These are phyloP conservation scores for Cytidiella melzeri DNA, from an alignment of 768 basidiomycete species.

Conservation along the genomic window DNA sequence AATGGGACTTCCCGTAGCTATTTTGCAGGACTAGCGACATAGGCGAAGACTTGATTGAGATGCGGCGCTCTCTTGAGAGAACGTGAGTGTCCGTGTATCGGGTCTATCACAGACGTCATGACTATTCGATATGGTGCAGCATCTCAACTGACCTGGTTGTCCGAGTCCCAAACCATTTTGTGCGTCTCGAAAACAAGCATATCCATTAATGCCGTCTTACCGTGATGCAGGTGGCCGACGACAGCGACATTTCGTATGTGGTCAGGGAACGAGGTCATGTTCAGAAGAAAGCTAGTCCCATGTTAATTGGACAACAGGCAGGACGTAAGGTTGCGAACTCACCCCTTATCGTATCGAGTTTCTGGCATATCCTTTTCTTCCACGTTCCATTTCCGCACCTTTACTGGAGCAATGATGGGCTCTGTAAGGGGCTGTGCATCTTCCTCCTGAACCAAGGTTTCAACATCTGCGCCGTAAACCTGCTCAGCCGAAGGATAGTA, in stretches of 20 bases:
- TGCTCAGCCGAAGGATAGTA: conserved; percentile 93
- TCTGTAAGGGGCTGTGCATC: conserved; percentile 93
- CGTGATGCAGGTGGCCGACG: conserved; percentile 95
- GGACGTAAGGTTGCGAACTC: conserved; percentile 24
- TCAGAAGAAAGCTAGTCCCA: conserved; percentile 73
- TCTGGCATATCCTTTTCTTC: conserved; percentile 95
- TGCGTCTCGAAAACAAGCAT: conserved; percentile 98
- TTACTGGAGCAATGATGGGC: conserved; percentile 92
- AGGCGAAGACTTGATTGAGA: conserved; percentile 95
- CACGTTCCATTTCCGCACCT: conserved; percentile 90
- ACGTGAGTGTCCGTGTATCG: conserved; percentile 97
- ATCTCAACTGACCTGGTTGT: conserved; percentile 61
- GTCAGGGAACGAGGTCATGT: conserved; percentile 85
- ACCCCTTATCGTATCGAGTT: conserved; percentile 98
- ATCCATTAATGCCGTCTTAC: conserved; percentile 95
- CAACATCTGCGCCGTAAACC: conserved; percentile 90
- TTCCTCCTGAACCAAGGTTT: conserved; percentile 97
- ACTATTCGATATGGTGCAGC: conserved; percentile 14
- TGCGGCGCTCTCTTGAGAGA: conserved; percentile 79
- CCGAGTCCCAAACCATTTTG: conserved; percentile 89
- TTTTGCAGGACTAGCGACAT: conserved; percentile 88
- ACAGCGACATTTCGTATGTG: conserved; percentile 96
- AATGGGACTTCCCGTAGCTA: conserved; percentile 86
- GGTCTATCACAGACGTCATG: conserved; percentile 38
- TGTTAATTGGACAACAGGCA: neutral